Conservation (phyloP, 768 basidiomycete species). For the Boletus insuetus region DNA sequence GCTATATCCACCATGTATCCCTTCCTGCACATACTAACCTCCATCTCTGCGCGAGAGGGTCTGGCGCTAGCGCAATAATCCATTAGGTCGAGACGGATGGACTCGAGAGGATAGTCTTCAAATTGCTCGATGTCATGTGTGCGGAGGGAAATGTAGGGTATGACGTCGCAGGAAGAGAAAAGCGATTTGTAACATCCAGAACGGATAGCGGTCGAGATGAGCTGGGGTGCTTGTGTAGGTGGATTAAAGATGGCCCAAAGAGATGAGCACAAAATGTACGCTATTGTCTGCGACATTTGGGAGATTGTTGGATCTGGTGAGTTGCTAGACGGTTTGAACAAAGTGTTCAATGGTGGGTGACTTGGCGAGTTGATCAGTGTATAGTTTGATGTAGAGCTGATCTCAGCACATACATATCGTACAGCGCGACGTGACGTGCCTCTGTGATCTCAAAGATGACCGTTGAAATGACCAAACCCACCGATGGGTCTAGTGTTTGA, state of each 20-base stretch:
- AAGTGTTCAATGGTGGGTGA: conserved; percentile 66
- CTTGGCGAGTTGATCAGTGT: conserved; percentile 70
- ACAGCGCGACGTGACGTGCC: conserved; percentile 39
- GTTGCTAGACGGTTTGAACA: conserved; percentile 86
- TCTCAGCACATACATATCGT: background rate
- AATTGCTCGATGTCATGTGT: conserved; percentile 93
- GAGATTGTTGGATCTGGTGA: conserved; percentile 67
- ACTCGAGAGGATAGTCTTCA: conserved; percentile 96
- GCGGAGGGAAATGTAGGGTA: conserved; percentile 89
- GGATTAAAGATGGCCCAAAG: background rate
- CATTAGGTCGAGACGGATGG: conserved; percentile 87
- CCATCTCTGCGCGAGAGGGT: too few species aligned
- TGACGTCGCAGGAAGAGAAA: conserved; percentile 77
- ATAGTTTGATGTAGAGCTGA: conserved; percentile 79
- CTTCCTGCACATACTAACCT: too few species aligned
- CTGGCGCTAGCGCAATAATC: too few species aligned
- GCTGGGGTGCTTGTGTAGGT: conserved; percentile 71
- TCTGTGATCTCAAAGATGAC: conserved; percentile 89
- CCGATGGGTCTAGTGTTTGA: too few species aligned
- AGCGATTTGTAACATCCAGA: conserved; percentile 78
- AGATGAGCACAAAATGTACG: conserved; percentile 38
- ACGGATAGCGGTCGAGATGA: conserved; percentile 90
- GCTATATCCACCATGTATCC: too few species aligned
- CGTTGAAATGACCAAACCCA: too few species aligned
- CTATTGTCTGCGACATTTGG: conserved; percentile 72